Percentiles rank a stretch among this genome's conserved stretches.
phyloP scores from a whole-genome alignment of 1,139 yeast species.

The Blastobotrys raffinosifermentans region DNA sequence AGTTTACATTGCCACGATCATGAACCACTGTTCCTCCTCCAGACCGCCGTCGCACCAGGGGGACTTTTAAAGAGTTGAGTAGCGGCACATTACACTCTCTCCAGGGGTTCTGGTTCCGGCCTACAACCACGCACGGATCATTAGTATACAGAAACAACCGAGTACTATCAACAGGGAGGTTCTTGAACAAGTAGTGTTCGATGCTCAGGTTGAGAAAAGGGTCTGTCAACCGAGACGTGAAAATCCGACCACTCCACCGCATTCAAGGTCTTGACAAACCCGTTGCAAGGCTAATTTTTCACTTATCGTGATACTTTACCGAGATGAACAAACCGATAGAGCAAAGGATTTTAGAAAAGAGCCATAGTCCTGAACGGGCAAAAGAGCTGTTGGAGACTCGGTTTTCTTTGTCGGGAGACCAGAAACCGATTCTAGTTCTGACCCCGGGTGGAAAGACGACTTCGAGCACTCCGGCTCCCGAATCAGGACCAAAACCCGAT shows the following conservation, averaged over 20 bases:
- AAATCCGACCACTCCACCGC: conserved; percentile 22
- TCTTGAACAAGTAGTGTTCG: conserved; percentile 69
- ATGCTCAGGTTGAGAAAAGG: conserved; percentile 77
- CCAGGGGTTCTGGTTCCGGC: conserved; percentile 96
- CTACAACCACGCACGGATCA: conserved; percentile 84
- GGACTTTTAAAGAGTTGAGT: conserved; percentile 51
- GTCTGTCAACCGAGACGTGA: conserved; percentile 47
- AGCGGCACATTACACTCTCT: conserved; percentile 67
- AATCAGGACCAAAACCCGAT: conserved; percentile 12
- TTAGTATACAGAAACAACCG: conserved; percentile 71
- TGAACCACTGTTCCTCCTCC: conserved; percentile 99
- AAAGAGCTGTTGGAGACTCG: conserved; percentile 48
- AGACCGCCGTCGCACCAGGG: conserved; percentile 68
- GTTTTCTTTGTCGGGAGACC: conserved; percentile 52
- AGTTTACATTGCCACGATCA: conserved; percentile 87
- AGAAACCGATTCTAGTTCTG: conserved; percentile 51
- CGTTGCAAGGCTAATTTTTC: too few relatives aligned
- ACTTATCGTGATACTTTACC: too few relatives aligned
- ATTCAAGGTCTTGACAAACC: too few relatives aligned
- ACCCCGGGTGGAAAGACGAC: conserved; percentile 27
- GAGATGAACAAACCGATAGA: conserved; percentile 38
- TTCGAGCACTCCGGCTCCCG: conserved; percentile 9
- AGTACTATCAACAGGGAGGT: conserved; percentile 44
- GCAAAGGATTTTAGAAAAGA: conserved; percentile 46
- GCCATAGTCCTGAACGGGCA: conserved; percentile 39